These are phyloP conservation scores for Populus hybrid DNA, from an alignment of 441 rosid species.

Conservation along the genomic window DNA sequence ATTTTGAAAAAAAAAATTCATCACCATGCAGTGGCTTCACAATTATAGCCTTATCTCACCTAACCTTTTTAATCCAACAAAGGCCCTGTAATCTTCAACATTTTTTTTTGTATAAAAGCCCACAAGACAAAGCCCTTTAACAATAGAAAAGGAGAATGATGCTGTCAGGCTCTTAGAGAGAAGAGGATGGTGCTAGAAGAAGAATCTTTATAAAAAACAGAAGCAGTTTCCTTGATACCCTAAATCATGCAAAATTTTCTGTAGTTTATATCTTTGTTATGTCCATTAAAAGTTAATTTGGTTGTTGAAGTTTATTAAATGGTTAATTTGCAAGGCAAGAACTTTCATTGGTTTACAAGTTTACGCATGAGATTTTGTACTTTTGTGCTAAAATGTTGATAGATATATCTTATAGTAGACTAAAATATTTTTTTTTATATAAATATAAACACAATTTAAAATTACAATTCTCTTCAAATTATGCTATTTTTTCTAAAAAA, in stretches of 20 bases:
- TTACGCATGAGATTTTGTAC: not conserved
- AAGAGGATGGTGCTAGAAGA: not conserved
- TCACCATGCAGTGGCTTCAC: not conserved
- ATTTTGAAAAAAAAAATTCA: not conserved
- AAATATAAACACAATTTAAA: too few relatives aligned
- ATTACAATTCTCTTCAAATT: too few relatives aligned
- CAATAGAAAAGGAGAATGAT: conserved; percentile 6
- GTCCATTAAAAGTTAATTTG: too few relatives aligned
- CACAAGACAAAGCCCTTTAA: conserved; percentile 16
- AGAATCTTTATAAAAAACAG: not conserved
- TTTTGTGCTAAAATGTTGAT: too few relatives aligned
- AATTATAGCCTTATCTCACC: conserved; percentile 27
- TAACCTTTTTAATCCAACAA: conserved; percentile 13
- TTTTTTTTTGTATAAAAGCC: conserved; percentile 16
- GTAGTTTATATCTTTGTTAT: not conserved
- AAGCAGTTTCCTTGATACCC: not conserved
- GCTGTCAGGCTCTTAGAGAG: conserved; percentile 23
- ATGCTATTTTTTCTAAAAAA: too few relatives aligned
- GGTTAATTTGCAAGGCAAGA: not conserved
- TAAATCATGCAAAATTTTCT: not conserved
- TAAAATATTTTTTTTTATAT: too few relatives aligned
- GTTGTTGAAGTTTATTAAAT: not conserved
- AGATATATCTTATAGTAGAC: not conserved
- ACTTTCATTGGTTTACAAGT: not conserved
- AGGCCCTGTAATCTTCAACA: conserved; percentile 25